A percentile compares a stretch with the other conserved stretches of the same genome.
These are phyloP conservation scores for Malus hybrid DNA, from an alignment of 331 rosid genomes.

Conservation along the genomic window DNA sequence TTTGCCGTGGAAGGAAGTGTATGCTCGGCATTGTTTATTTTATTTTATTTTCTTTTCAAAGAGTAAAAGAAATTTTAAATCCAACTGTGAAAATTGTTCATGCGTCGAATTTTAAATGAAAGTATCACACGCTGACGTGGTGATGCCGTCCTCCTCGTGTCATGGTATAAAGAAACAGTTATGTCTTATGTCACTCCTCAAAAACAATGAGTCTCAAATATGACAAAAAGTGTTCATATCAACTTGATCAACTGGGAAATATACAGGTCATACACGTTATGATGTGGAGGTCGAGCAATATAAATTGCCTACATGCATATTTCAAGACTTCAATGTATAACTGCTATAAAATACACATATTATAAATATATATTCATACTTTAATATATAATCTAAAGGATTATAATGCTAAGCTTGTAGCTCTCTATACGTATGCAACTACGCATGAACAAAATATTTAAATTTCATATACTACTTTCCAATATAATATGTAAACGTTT, in stretches of 20 bases:
- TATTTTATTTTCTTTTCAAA: too few species aligned
- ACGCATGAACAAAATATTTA: background rate
- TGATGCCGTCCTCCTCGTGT: background rate
- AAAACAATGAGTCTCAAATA: background rate
- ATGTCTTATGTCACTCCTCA: conserved; percentile 1
- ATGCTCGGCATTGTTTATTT: too few species aligned
- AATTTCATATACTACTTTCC: background rate
- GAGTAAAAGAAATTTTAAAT: too few species aligned
- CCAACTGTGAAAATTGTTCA: too few species aligned
- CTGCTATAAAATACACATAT: background rate
- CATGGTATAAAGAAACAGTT: conserved; percentile 12
- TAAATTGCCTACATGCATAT: background rate
- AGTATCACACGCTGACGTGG: too few species aligned
- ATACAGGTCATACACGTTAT: conserved; percentile 1
- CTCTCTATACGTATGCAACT: background rate
- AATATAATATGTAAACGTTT: background rate
- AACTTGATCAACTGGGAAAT: background rate
- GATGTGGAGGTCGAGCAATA: background rate
- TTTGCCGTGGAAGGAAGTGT: too few species aligned
- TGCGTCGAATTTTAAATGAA: too few species aligned
- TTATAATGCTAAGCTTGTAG: background rate
- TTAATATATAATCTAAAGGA: background rate
- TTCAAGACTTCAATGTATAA: background rate
- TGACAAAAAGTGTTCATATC: background rate
- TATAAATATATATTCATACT: too few species aligned